Conservation (phyloP, 495 filamentous ascomycete species). For the Penicillium alfredii region DNA sequence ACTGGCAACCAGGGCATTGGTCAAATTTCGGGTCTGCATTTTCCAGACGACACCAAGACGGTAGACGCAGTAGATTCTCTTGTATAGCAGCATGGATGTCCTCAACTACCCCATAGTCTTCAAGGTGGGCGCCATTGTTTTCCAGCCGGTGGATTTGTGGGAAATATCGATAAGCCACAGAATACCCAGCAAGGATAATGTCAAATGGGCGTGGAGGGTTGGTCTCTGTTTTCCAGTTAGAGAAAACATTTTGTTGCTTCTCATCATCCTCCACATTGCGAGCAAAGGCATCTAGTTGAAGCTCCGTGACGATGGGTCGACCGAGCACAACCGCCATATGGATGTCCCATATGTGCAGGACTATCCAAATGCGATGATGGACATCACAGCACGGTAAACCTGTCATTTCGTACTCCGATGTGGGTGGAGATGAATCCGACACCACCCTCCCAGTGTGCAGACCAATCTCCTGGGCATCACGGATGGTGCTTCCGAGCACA, state of each 20-base stretch:
- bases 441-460: constrained; percentile 35
- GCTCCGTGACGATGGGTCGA: constrained; percentile 37
- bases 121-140: constrained; percentile 45
- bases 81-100: constrained; percentile 46
- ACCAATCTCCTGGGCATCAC: constrained; percentile 60
- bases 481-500: constrained; percentile 48
- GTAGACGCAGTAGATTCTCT: constrained; percentile 40
- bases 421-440: constrained; percentile 5
- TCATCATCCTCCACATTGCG: constrained; percentile 5
- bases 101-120: constrained; percentile 49
- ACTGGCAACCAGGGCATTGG: constrained; percentile 41
- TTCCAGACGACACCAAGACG: constrained; percentile 45
- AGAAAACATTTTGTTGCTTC: constrained; percentile 4
- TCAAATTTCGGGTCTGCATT: constrained; percentile 54
- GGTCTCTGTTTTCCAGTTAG: constrained; percentile 11
- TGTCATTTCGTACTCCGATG: neutral
- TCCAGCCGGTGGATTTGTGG: constrained; percentile 33
- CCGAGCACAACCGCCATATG: constrained; percentile 56
- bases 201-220: constrained; percentile 15
- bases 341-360: constrained; percentile 53
- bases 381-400: neutral
- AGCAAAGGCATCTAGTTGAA: constrained; percentile 10
- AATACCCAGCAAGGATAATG: constrained; percentile 17
- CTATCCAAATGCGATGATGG: constrained; percentile 47
- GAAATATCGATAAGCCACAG: constrained; percentile 19